Evolutionary conservation across 495 filamentous ascomycete species (phyloP).

Genomic region (Parmelia sp.): DNA sequence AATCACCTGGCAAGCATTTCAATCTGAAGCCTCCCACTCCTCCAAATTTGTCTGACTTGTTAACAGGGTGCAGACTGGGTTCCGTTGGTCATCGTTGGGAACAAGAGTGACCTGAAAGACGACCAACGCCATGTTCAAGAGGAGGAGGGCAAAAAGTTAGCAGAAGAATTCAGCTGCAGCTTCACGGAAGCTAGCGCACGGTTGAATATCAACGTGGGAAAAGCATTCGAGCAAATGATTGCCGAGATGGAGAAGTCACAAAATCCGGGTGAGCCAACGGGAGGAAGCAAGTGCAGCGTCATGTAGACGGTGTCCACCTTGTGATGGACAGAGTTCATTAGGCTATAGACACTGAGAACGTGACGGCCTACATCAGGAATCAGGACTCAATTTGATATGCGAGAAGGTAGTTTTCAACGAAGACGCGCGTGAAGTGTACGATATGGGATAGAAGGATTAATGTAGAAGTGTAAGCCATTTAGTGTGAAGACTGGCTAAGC

Average conservation of each 20-base stretch:
- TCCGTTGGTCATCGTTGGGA: constrained; percentile 89
- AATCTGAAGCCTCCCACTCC: constrained; percentile 7
- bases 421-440: not conserved
- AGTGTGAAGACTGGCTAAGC: not conserved
- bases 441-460: not conserved
- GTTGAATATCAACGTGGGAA: constrained; percentile 86
- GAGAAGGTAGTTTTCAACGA: not conserved
- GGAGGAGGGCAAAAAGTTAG: constrained; percentile 74
- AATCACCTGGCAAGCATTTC: constrained; percentile 75
- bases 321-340: not conserved
- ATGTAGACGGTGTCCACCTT: constrained; percentile 53
- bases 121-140: constrained; percentile 87
- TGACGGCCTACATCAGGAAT: not conserved
- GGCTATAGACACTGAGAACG: not conserved
- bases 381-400: not conserved
- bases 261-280: constrained; percentile 77
- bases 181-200: constrained; percentile 93
- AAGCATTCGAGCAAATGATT: constrained; percentile 92
- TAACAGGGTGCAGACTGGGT: constrained; percentile 81
- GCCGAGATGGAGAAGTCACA: constrained; percentile 90
- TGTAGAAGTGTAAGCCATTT: not conserved
- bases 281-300: constrained; percentile 69
- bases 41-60: constrained; percentile 8
- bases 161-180: constrained; percentile 80
- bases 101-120: constrained; percentile 89